Evolutionary conservation across 352 stramenopile genomes (phyloP), one percentile per base, ranked within the genome.

Genomic region (Elongisporangium prolatum): DNA sequence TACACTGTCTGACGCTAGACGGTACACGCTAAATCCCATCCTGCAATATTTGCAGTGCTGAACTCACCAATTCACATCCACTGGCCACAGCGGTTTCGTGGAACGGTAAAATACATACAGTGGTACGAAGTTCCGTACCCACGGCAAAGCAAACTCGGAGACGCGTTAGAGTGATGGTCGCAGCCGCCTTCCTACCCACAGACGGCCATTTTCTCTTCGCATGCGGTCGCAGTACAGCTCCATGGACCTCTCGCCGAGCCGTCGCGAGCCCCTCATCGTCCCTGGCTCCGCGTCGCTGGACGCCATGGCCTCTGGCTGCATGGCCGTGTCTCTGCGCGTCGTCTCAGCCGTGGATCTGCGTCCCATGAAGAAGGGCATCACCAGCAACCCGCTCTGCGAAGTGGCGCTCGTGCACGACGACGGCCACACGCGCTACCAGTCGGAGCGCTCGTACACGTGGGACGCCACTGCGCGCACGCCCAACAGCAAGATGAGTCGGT

Each of bases 321-420:
- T 87, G 56, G 72, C 68, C 50, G 69, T 89, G 50, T 85, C 73
- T 21, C 54, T 88, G 37, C 76, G 79, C 58, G 69, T 89, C 4
- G 77, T 85, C 49, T 68, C 77, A 16, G 82, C 79, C 21, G 66
- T 75, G 54, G 69, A 70, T 37, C 71, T 91, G 68, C 75, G 75
- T 16, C 66, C 82, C 9, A 82, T 89, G 74, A 72, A 81, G 52
- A 91, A 91, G 57, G 70, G 70, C 7, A 70, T 91, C 53, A 88
- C 70, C 11, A 89, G 79, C 57, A 79, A 88, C 64, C 71, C 82
- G 38, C 80, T 84, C 69, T 80, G 79, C 52, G 82, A 91, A 57
- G 75, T 88, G 57, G 80, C 82, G 65, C 74, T 91, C 38, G 60
- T 91, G 57, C 72, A 84, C 54, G 67, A 84, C 61, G 71, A 83